Evolutionary conservation across 768 basidiomycete species (phyloP).

Genomic region (Mycena galopus): DNA sequence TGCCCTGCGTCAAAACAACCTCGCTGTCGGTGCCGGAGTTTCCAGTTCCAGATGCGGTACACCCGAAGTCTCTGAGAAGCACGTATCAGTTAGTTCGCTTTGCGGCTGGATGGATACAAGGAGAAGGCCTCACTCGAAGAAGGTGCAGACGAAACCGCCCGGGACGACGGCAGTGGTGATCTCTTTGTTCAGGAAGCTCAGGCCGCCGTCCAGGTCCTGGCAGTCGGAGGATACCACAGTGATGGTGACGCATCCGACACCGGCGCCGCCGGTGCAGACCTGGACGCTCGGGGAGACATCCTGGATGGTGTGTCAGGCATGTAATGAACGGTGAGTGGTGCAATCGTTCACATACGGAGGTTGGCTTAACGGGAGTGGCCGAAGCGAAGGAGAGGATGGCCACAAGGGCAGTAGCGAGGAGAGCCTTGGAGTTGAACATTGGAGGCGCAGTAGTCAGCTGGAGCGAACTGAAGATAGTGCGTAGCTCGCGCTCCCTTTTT

Average conservation of each 20-base stretch:
- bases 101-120: no score
- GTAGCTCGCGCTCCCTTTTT: background rate
- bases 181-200: slow-evolving; percentile 11
- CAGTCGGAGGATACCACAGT: background rate
- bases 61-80: background rate
- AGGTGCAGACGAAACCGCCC: slow-evolving; percentile 10
- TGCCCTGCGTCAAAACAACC: background rate
- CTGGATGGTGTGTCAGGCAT: background rate
- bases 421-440: slow-evolving; percentile 18
- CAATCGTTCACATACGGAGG: background rate
- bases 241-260: background rate
- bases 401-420: background rate
- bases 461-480: background rate
- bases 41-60: background rate
- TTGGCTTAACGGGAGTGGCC: background rate
- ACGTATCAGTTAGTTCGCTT: no score
- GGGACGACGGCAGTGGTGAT: background rate
- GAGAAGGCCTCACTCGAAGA: background rate
- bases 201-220: background rate
- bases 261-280: background rate
- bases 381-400: background rate
- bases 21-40: background rate
- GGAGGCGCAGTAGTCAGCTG: slow-evolving; percentile 12
- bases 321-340: background rate
- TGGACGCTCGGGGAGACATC: background rate